Evolutionary conservation across 352 stramenopile genomes (phyloP).

Genomic region (Phytophthora parvispora): DNA sequence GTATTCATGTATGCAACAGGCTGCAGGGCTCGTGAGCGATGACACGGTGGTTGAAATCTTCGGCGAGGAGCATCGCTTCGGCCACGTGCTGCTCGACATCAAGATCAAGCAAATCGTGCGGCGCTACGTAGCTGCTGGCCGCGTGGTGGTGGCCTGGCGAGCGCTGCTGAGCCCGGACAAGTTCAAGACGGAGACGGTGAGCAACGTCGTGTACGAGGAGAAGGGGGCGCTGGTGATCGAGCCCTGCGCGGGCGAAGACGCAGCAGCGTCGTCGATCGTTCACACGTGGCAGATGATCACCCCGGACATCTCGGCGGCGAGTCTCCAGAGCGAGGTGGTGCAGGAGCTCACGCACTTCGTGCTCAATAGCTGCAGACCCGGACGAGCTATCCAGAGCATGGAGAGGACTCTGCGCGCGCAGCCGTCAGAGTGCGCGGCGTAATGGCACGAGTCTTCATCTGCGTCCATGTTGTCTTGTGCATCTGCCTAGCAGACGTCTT

Average conservation of each 20-base stretch:
- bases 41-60: constrained; percentile 75
- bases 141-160: constrained; percentile 56
- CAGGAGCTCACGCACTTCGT: constrained; percentile 49
- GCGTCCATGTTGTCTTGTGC: no score
- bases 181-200: constrained; percentile 53
- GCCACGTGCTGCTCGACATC: constrained; percentile 47
- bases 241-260: constrained; percentile 4
- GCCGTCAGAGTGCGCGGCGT: not conserved
- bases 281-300: constrained; percentile 56
- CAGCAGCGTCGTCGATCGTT: constrained; percentile 28
- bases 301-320: constrained; percentile 14
- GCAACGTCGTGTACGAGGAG: constrained; percentile 55
- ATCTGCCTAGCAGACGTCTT: no score
- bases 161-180: constrained; percentile 53
- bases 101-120: constrained; percentile 59
- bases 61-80: constrained; percentile 56
- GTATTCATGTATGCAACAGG: no score
- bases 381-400: constrained; percentile 47
- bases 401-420: constrained; percentile 41
- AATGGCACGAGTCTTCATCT: no score
- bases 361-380: constrained; percentile 33
- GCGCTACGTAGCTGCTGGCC: constrained; percentile 43
- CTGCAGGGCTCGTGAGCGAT: constrained; percentile 27
- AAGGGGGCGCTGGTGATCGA: constrained; percentile 70
- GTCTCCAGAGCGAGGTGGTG: constrained; percentile 21